Evolutionary conservation across 495 filamentous ascomycete genomes (phyloP), one percentile per base, ranked within the genome.

Genomic region (Diplogelasinospora grovesii): DNA sequence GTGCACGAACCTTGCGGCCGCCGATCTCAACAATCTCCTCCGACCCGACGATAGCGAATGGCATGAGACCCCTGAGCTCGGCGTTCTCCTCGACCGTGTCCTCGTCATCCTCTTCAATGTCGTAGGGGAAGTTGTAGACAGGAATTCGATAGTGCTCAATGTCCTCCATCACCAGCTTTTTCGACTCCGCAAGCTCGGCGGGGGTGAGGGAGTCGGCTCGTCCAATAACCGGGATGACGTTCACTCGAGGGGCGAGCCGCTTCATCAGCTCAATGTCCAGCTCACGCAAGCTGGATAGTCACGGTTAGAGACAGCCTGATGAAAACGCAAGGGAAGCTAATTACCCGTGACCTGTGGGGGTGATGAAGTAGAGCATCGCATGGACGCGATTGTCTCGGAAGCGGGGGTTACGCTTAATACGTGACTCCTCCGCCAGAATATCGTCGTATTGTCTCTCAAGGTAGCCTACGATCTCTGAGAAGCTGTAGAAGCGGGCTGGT

Each of bases 51-150:
- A 98, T 98, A 38, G 92, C 92, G 50, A 98, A 98, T 8, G 92
- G 92, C 92, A 98, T 97, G 49, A 98, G 71, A 28, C 90, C 88
- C 62, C 92, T 81, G 29, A 98, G 75, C 68, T 98, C 92, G 39
- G 90, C 89, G 53, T 98, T 98, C 69, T 98, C 92, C 69, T 98
- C 92, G 20, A 98, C 90, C 0, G 92, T 98, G 57, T 98, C 92
- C 68, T 98, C 92, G 59, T 98, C 92, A 60, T 98, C 92, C 69
- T 98, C 92, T 69, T 98, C 92, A 44, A 97, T 92, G 60, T 98
- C 92, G 70, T 98, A 98, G 22, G 92, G 92, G 75, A 98, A 98
- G 77, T 98, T 98, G 80, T 98, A 98, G 51, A 98, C 93, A 25
- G 92, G 92, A 54, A 98, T 98, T 63, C 92, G 86, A 75, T 98